Base-by-base conservation (phyloP, 2,329 filamentous ascomycete genomes). In the Aspergillus floridensis region DNA sequence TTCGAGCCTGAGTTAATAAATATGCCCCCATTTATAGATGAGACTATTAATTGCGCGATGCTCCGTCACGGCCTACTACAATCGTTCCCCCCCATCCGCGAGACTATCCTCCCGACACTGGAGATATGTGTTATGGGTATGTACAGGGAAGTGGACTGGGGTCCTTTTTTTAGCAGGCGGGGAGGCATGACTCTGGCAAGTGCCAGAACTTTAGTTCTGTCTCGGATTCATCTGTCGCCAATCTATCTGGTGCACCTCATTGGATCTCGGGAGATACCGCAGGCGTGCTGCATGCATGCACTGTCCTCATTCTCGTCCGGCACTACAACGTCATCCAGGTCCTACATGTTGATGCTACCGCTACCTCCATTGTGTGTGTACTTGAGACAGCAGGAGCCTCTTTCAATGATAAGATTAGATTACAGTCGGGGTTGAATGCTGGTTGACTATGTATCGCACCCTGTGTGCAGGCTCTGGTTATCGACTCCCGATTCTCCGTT, bases 241-340 rank as follows among this genome's bases (percentile, higher is more conserved):
- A 44, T 29, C 26, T 21, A 32, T 49, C 41, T 31, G 21, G 16
- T n/a, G 21, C 41, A 31, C n/a, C 29, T 29, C n/a, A 49, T 47
- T 58, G 38, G 56, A 10, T 24, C 26, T 38, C 31, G 29, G 49
- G 48, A 22, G 16, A 24, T 44, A 55, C 24, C 35, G 38, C 53
- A 47, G 53, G 53, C 29, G 21, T 47, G 29, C 51, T 50, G 50
- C 50, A 48, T 48, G 31, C 50, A 47, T 58, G 49, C 44, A 58
- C 29, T 49, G 26, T 29, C 41, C 29, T 54, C 51, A 19, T 21
- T 31, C 49, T 31, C 50, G 31, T 26, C 12, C 19, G 32, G 26
- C 24, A 22, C 26, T 29, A 16, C 35, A 31, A 54, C 50, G 56
- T 58, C 56, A 58, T 58, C 46, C 41, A 41, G 31, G 56, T 50